phyloP scores from a whole-genome alignment of 306 rosid genomes.

The Trichosanthes cucumerina region DNA sequence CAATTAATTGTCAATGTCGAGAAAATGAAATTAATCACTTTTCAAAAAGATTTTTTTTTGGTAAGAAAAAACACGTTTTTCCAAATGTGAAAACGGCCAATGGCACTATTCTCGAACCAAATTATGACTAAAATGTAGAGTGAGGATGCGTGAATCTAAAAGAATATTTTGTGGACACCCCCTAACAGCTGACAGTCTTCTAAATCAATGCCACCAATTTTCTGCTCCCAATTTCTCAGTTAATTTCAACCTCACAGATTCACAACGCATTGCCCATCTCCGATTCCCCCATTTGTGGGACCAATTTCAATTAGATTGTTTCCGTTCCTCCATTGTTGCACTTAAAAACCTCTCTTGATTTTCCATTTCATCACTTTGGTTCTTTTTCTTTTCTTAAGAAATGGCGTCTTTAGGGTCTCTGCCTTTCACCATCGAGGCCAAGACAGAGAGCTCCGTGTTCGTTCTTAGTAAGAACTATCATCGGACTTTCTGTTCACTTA shows the following conservation, averaged over 20 bases:
- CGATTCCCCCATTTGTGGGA: background rate
- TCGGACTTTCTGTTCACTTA: constrained; percentile 11
- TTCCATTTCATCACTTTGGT: background rate
- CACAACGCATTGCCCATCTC: background rate
- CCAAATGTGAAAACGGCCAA: too few relatives aligned
- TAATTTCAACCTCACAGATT: background rate
- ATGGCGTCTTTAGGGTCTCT: constrained; percentile 53
- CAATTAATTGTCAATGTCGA: background rate
- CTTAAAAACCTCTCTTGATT: constrained; percentile 3
- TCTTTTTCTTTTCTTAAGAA: background rate
- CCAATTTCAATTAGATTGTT: background rate
- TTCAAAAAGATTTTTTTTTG: too few relatives aligned
- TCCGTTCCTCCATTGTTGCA: background rate
- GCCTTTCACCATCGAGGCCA: constrained; percentile 35
- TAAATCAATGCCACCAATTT: background rate
- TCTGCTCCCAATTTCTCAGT: background rate
- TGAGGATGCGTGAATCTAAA: too few relatives aligned
- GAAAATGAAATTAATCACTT: background rate
- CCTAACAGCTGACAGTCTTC: background rate
- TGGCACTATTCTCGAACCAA: too few relatives aligned
- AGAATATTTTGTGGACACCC: background rate
- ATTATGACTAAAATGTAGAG: too few relatives aligned
- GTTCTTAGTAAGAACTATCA: constrained; percentile 19
- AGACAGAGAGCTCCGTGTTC: constrained; percentile 26
- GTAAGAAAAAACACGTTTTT: too few relatives aligned